These are phyloP conservation scores for Punica granatum DNA, from an alignment of 345 rosid genomes.

Conservation along the genomic window DNA sequence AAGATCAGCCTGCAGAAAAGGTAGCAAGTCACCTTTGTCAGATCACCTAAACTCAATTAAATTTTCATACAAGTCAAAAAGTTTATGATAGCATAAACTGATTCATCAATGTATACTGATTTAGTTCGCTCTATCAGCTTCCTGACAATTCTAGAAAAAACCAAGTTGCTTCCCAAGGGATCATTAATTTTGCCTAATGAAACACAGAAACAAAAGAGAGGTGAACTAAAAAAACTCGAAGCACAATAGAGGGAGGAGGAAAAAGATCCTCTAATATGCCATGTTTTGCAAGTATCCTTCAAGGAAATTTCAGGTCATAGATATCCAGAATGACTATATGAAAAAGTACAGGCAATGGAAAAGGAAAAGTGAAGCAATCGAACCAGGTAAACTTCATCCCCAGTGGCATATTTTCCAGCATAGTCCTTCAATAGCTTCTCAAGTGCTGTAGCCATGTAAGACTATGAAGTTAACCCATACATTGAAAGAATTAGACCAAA, in stretches of 20 bases:
- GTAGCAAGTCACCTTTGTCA: not conserved
- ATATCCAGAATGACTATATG: not conserved
- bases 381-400: conserved; percentile 68
- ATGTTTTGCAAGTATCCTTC: not conserved
- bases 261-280: not conserved
- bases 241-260: not conserved
- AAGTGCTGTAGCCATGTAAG: conserved; percentile 41
- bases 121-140: not conserved
- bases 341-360: not conserved
- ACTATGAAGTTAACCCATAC: not conserved
- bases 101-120: not conserved
- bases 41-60: not conserved
- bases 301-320: not conserved
- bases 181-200: not conserved
- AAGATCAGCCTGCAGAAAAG: conserved; percentile 62
- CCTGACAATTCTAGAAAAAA: not conserved
- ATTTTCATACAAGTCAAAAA: not conserved
- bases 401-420: conserved; percentile 70
- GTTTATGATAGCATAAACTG: too few relatives aligned
- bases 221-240: not conserved
- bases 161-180: not conserved
- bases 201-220: not conserved
- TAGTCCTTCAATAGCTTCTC: conserved; percentile 53
- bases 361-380: conserved; percentile 13
- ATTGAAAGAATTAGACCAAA: not conserved